Evolutionary conservation across 169 alveolate species (phyloP), one percentile per base, ranked within the genome.

Genomic region (Cryptosporidium sp.): DNA sequence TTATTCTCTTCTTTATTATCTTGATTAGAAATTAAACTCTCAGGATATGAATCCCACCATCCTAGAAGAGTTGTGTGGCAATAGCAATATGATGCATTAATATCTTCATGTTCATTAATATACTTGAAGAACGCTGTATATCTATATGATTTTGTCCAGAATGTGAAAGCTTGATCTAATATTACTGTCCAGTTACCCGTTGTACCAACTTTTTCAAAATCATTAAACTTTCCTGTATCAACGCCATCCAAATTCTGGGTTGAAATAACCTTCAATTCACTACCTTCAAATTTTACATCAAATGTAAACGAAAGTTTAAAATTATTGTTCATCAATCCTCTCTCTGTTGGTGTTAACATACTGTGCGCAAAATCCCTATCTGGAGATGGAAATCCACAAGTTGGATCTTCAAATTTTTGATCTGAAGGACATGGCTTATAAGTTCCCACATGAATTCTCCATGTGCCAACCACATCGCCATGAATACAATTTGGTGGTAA

Each of bases 401-500:
- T 44, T 44, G 73, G 69, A 65, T 80, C 89, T 37, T 80, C 80
- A 80, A 42, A 80, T 21, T 60, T 35, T 70, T 12, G 84, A 35
- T 73, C 61, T 8, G 35, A 21, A 16, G 26, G 37, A 62, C 89
- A 80, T 14, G 89, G 89, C 29, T 31, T 60, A 65, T 62, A 80
- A 60, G 52, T 80, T 14, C 89, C 89, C 4, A 65, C 60, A 56
- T 80, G 70, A 23, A 80, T 65, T 39, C 75, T 80, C 89, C 89
- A 80, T 7, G 37, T 39, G 3, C 89, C 89, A 31, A 62, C 52
- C 4, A 80, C 89, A 42, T 80, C 89, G 9, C 89, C 89, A 44
- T 80, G 89, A 23, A 80, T 60, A 42, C 89, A 80, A 42, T 80
- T 80, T 10, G 89, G 89, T 80, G 89, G 89, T n/a, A 80, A 42